Base-by-base conservation (phyloP, 2,329 filamentous ascomycete genomes). In the Fusarium goolgardi region DNA sequence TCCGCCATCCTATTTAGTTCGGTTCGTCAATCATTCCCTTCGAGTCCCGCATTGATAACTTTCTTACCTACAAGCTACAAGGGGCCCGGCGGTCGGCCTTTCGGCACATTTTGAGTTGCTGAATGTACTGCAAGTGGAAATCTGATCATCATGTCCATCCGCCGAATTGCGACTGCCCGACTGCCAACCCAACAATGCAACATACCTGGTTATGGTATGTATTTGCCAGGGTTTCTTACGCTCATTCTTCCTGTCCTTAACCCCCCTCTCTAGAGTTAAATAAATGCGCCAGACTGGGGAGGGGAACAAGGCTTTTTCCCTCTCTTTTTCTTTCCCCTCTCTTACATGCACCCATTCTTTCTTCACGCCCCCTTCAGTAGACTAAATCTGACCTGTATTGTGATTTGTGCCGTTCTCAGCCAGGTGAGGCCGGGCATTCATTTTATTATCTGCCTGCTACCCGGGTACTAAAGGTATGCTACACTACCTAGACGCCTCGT, bases 401-500 rank as follows among this genome's bases (percentile, higher is more conserved):
- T 51, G 34, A 51, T 27, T 39, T 51, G 47, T 51, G 25, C 47
- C 47, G 34, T 40, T n/a, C 34, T 40, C 23, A 51, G 47, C 47
- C 47, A 45, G 13, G 27, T 29, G 29, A 45, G 32, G n/a, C 25
- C 32, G n/a, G 34, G 25, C 51, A 41, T 65, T 63, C 61, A 63
- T 65, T 55, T 66, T 56, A 67, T 65, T 52, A 32, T 52, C 40
- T 55, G 56, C 56, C 40, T 58, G 53, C 56, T 25, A 43, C 23
- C 16, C 25, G 15, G 23, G 21, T 27, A 25, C 40, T 27, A 27
- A 43, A 43, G 23, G 40, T 18, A 43, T 43, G 40, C 40, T 66
- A 53, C 61, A 62, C 53, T 58, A 55, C 65, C 57, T 51, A 59
- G 57, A 69, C 65, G 65, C 65, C 65, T 69, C 65, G 45, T 67